Conservation (phyloP, 805 yeast species). For the Lipomyces spencermartinsiae region DNA sequence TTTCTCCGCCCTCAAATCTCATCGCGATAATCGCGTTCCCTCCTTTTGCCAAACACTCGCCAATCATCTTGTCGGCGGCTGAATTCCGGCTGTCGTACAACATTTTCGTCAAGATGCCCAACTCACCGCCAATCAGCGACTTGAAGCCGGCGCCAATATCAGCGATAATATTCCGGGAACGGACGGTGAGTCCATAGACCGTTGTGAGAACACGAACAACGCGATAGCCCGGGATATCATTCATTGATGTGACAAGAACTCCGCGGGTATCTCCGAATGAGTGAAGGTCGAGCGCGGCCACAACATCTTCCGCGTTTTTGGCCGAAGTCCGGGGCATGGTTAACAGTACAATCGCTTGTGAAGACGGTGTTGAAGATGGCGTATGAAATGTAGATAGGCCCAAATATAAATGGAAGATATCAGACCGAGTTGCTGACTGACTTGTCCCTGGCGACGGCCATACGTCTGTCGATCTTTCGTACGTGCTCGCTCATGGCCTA, state of each 20-base stretch:
- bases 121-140: not conserved
- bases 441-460: no score
- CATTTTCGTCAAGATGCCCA: not conserved
- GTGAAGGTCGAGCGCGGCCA: constrained; percentile 1
- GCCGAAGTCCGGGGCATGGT: not conserved
- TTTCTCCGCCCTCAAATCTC: not conserved
- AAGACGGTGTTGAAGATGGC: no score
- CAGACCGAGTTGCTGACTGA: no score
- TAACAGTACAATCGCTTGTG: no score
- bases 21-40: constrained; percentile 5
- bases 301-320: not conserved
- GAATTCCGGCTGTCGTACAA: not conserved
- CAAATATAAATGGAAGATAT: no score
- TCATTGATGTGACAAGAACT: not conserved
- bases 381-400: no score
- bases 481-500: no score
- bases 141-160: not conserved
- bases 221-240: not conserved
- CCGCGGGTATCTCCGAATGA: constrained; percentile 2
- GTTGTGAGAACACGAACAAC: not conserved
- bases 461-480: no score
- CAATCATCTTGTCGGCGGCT: constrained; percentile 5
- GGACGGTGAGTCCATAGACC: constrained; percentile 4
- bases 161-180: not conserved
- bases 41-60: not conserved